phyloP scores from a whole-genome alignment of 2,329 filamentous ascomycete genomes.

The Fusarium sulawesiense region DNA sequence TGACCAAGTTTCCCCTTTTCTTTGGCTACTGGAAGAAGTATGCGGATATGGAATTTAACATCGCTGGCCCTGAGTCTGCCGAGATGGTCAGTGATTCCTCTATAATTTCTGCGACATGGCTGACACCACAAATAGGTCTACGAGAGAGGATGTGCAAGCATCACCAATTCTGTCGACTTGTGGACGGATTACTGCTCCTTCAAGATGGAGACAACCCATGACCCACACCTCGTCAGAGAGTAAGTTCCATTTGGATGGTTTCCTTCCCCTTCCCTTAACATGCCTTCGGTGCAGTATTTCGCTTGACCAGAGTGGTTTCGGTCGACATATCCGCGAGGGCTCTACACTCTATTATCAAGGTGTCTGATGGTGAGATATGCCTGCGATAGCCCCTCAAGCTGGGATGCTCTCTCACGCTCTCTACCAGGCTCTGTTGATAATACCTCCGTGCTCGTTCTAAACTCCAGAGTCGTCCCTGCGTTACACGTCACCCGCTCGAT shows the following conservation, averaged over 20 bases:
- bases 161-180: constrained; percentile 92
- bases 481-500: constrained; percentile 51
- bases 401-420: constrained; percentile 74
- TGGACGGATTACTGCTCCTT: constrained; percentile 98
- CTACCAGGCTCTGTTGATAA: constrained; percentile 70
- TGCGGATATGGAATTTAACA: constrained; percentile 96
- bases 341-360: constrained; percentile 54
- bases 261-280: constrained; percentile 77
- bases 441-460: constrained; percentile 51
- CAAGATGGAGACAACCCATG: constrained; percentile 97
- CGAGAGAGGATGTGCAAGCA: constrained; percentile 92
- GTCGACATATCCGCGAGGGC: constrained; percentile 50
- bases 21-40: constrained; percentile 99
- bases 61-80: constrained; percentile 94
- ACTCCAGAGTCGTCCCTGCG: constrained; percentile 55
- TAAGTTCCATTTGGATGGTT: constrained; percentile 82
- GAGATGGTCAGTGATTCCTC: constrained; percentile 79
- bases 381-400: constrained; percentile 67
- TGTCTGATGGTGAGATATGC: constrained; percentile 77
- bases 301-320: constrained; percentile 57
- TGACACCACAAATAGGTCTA: constrained; percentile 74
- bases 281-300: constrained; percentile 60
- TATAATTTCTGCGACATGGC: neutral
- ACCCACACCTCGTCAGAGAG: constrained; percentile 96
- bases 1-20: constrained; percentile 92